Base-by-base conservation (phyloP, 768 basidiomycete species). In the Podaxis pistillaris region DNA sequence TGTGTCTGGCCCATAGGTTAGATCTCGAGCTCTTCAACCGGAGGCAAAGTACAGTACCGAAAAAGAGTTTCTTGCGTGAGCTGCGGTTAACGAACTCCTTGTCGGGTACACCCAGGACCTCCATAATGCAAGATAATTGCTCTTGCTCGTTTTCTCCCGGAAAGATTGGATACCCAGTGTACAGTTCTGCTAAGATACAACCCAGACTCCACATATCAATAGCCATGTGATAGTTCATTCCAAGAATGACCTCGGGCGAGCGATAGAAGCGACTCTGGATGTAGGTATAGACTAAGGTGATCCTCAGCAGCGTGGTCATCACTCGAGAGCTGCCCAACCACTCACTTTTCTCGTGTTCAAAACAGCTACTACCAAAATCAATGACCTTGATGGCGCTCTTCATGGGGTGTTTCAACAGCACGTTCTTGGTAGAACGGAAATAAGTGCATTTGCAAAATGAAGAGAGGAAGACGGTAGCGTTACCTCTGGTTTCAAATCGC, bases 161-260 rank as follows among this genome's bases (percentile, higher is more conserved):
- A 76, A 99, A 99, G 68, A 99, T 96, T 1, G 97, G 97, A 74
- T 94, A 97, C 0, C 97, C 97, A 11, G 96, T 98, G 74, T 91
- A 96, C 47, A 99, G 78, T 74, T 99, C 97, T 15, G 97, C 97
- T 58, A 99, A 80, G 65, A 99, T 99, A 70, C 97, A 99, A 40
- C 97, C 97, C 67, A 99, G 75, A 79, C 94, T 96, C 97, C 97
- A 99, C 96, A 99, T 99, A 73, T 98, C 94, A 65, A 96, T 96
- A 37, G 93, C 95, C 94, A 97, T 98, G 72, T 96, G 94, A 74
- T 99, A 99, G 73, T 95, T 97, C 91, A 96, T 93, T 58, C 97
- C 97, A 41, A 99, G 85, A 60, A 99, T 99, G 68, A 99, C 96
- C 76, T 99, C 97, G 2, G 97, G 97, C 19, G 95, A 97, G n/a